Evolutionary conservation across 352 stramenopile genomes (phyloP), one percentile per base, ranked within the genome.

Genomic region (Phytopythium kandeliae): DNA sequence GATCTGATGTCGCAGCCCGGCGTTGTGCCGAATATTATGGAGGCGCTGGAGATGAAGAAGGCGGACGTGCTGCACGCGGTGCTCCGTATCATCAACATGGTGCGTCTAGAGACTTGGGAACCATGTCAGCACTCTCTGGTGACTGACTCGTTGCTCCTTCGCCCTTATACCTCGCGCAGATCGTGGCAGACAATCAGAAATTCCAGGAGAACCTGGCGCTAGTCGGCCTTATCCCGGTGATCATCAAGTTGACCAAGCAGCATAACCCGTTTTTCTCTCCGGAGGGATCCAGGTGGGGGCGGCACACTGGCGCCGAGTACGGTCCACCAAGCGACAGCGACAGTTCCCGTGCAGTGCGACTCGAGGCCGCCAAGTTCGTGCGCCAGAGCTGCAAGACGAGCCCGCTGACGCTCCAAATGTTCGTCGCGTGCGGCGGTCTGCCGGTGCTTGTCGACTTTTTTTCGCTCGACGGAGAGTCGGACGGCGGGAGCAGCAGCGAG

Each of bases 201-300:
- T 95, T 96, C 42, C 86, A 97, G 48, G 89, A 96, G 45, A 95
- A 96, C 31, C 61, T 97, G n/a, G 86, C 87, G 15, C 69, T 97
- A 3, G 85, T 96, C 21, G 89, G 89, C 1, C 62, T 97, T 6
- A 78, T 97, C n/a, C 89, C 89, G 1, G 76, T 96, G 22, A 81
- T 97, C n/a, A 92, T 96, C 50, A 90, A 91, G 36, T 75, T 97
- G 25, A 90, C 81, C 7, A 77, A 84, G 45, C 67, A 78, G 19
- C 61, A 81, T 43, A 71, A 76, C 17, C 58, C 68, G 1, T 61
- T 66, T 49, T 66, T 58, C 38, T 51, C 66, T 25, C 51, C 57
- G 16, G 57, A 50, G 30, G 37, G 66, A 51, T 48, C 41, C 15
- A 54, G 48, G 22, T 54, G 53, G 48, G 37, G n/a, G 1, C 24